phyloP scores from a whole-genome alignment of 78 protist genomes.

The Speleostelium caveatum region DNA sequence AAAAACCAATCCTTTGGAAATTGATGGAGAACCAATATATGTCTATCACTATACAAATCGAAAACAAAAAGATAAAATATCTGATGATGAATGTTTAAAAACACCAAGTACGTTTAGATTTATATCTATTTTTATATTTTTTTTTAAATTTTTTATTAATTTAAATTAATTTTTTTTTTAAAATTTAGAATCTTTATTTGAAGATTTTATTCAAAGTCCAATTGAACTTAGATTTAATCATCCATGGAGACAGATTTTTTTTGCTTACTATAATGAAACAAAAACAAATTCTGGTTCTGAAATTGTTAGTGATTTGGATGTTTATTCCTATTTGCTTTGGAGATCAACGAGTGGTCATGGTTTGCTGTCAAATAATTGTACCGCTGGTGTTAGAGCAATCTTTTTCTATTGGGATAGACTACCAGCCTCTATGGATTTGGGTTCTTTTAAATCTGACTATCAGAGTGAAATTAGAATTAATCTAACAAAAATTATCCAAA shows the following conservation, averaged over 20 bases:
- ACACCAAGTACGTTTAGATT: too few relatives aligned
- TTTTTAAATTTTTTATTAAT: too few relatives aligned
- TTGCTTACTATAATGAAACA: slow-evolving; percentile 5
- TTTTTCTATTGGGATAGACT: slow-evolving; percentile 11
- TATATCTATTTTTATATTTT: too few relatives aligned
- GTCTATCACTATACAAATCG: too few relatives aligned
- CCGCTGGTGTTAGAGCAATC: slow-evolving; percentile 6
- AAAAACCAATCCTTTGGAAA: too few relatives aligned
- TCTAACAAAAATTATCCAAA: background rate
- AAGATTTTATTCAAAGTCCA: slow-evolving; percentile 19
- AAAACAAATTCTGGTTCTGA: background rate
- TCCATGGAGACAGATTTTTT: slow-evolving; percentile 66
- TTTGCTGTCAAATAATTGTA: background rate
- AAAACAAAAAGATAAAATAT: too few relatives aligned
- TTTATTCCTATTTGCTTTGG: slow-evolving; percentile 38
- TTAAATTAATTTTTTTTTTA: too few relatives aligned
- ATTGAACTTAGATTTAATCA: slow-evolving; percentile 33
- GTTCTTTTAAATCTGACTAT: background rate
- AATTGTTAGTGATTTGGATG: slow-evolving; percentile 35
- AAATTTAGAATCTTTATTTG: slow-evolving; percentile 30
- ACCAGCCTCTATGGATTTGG: background rate
- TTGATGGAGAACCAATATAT: too few relatives aligned
- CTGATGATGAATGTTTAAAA: too few relatives aligned
- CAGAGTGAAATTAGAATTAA: background rate
- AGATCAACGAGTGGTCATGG: background rate